Evolutionary conservation across 1,284 basidiomycete species (phyloP).

Genomic region (Takashimella tepidaria): DNA sequence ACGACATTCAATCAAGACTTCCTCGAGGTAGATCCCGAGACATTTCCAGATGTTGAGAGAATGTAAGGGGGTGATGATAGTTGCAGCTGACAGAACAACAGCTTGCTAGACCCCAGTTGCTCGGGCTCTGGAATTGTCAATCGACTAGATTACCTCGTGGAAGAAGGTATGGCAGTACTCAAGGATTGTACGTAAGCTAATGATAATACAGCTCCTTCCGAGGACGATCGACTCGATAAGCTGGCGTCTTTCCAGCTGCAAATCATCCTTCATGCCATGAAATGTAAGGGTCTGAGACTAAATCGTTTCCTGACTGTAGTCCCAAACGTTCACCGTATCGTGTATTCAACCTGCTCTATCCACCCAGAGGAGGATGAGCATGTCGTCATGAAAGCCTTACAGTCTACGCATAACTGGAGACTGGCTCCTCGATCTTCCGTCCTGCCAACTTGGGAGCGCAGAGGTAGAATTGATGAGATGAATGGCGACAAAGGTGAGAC

Average conservation of each 20-base stretch:
- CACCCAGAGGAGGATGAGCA: constrained; percentile 87
- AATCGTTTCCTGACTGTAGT: constrained; percentile 50
- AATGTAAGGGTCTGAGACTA: too few species aligned
- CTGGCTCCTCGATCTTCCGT: constrained; percentile 64
- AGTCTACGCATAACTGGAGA: constrained; percentile 55
- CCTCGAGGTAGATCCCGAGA: constrained; percentile 62
- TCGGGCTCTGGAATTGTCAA: constrained; percentile 90
- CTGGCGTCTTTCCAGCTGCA: constrained; percentile 82
- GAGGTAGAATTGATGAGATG: constrained; percentile 66
- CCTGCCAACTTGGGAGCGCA: constrained; percentile 69
- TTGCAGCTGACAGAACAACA: constrained; percentile 35
- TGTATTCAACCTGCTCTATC: constrained; percentile 94
- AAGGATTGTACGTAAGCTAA: constrained; percentile 3
- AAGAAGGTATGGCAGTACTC: constrained; percentile 45
- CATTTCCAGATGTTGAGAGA: constrained; percentile 66
- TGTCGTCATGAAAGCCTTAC: constrained; percentile 67
- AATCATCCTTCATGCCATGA: constrained; percentile 92
- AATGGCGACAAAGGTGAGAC: constrained; percentile 39
- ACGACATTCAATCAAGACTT: constrained; percentile 70
- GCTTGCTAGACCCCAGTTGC: constrained; percentile 86
- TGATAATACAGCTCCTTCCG: constrained; percentile 1
- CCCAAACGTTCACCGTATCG: constrained; percentile 61
- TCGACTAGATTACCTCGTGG: constrained; percentile 75
- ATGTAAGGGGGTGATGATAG: constrained; percentile 58
- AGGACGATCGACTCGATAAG: constrained; percentile 63